phyloP scores from a whole-genome alignment of 2,329 filamentous ascomycete species.

The Ophiocordyceps camponoti-saundersi region DNA sequence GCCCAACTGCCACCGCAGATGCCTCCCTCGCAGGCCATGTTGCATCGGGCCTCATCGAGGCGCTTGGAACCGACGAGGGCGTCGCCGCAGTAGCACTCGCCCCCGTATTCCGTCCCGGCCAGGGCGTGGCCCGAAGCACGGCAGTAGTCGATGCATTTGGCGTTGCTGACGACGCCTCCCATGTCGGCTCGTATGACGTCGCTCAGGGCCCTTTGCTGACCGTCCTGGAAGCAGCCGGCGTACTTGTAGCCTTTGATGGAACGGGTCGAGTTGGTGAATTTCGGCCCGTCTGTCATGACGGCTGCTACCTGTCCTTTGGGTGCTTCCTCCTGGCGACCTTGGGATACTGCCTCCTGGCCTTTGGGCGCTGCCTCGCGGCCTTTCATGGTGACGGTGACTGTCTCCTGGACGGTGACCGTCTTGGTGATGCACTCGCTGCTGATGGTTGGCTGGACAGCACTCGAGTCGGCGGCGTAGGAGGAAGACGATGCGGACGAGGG shows the following conservation, averaged over 20 bases:
- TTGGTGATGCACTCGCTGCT: slow-evolving; percentile 8
- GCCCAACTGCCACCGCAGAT: slow-evolving; percentile 32
- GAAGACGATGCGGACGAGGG: slow-evolving; percentile 1
- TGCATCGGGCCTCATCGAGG: slow-evolving; percentile 27
- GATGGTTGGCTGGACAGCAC: too few species aligned
- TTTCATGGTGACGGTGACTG: slow-evolving; percentile 19
- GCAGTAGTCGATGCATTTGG: slow-evolving; percentile 32
- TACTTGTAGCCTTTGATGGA: slow-evolving; percentile 16
- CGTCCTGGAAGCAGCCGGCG: slow-evolving; percentile 26
- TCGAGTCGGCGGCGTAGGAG: slow-evolving; percentile 1
- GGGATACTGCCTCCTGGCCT: slow-evolving; percentile 11
- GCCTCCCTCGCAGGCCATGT: slow-evolving; percentile 28
- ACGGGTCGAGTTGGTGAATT: slow-evolving; percentile 4
- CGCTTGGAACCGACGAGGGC: slow-evolving; percentile 15
- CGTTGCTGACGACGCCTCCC: slow-evolving; percentile 21
- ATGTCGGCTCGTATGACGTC: slow-evolving; percentile 22
- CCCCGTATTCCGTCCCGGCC: slow-evolving; percentile 32
- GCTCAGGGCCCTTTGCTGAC: slow-evolving; percentile 17
- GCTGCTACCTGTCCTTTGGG: background rate
- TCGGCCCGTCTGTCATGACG: slow-evolving; percentile 3
- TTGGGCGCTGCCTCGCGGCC: background rate
- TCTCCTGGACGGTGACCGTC: slow-evolving; percentile 24
- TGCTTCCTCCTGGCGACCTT: too few species aligned
- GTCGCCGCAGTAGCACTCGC: slow-evolving; percentile 36
- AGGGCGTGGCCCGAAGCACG: slow-evolving; percentile 20